These are phyloP conservation scores for Penicillium herquei DNA, from an alignment of 495 filamentous ascomycete species.

Conservation along the genomic window DNA sequence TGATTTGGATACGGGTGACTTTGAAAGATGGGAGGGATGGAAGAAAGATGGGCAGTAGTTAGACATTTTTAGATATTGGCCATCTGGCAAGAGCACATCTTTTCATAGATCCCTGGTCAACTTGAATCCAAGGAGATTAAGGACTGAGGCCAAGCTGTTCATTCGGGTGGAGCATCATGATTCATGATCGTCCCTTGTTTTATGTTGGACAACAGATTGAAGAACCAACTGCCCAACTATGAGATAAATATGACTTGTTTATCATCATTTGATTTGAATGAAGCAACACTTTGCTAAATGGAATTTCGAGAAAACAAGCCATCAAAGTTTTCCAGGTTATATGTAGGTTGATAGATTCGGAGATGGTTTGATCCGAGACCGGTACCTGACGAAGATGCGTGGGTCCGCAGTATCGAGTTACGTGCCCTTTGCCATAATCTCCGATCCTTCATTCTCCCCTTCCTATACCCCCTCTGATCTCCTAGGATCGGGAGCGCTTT, in stretches of 20 bases:
- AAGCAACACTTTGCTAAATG: neutral
- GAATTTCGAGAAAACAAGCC: neutral
- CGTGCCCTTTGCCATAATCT: neutral
- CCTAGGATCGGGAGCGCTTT: neutral
- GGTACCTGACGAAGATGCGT: conserved; percentile 5
- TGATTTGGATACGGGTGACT: conserved; percentile 40
- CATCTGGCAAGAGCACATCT: too few relatives aligned
- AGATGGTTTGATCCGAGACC: conserved; percentile 5
- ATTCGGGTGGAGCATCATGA: neutral
- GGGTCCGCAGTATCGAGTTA: neutral
- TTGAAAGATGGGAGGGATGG: conserved; percentile 42
- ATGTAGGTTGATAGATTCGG: neutral
- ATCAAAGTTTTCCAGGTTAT: neutral
- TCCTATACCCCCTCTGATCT: neutral
- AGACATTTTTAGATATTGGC: too few relatives aligned
- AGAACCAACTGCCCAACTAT: neutral
- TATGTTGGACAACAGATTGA: neutral
- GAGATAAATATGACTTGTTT: neutral
- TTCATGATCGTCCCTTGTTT: neutral
- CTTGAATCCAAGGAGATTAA: too few relatives aligned
- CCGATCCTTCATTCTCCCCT: conserved; percentile 6
- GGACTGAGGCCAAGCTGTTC: too few relatives aligned
- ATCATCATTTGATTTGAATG: neutral
- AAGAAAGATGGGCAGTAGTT: neutral
- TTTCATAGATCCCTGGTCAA: too few relatives aligned